These are phyloP conservation scores for Thymus mandschuricus DNA, from an alignment of 257 asterid genomes.

Conservation along the genomic window DNA sequence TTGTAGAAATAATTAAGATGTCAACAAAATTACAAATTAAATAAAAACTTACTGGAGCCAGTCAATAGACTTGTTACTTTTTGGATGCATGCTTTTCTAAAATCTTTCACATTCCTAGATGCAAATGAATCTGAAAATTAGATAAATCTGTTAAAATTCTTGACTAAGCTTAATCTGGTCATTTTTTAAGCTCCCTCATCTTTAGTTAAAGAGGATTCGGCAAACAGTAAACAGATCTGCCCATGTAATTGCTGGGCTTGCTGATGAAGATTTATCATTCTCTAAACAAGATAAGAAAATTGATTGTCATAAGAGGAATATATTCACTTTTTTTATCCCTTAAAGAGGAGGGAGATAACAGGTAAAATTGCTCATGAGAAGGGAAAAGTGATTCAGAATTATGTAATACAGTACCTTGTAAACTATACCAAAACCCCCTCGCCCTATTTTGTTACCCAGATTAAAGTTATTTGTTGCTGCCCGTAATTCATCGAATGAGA, in stretches of 20 bases:
- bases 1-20: constrained; percentile 16
- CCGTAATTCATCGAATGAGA: constrained; percentile 64
- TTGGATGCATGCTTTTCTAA: background rate
- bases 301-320: background rate
- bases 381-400: constrained; percentile 15
- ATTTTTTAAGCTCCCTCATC: background rate
- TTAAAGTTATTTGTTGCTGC: constrained; percentile 72
- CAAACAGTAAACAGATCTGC: no score
- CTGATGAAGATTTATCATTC: no score
- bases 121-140: constrained; percentile 1
- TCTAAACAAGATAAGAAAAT: no score
- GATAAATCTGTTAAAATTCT: background rate
- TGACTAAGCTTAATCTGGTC: background rate
- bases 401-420: constrained; percentile 80
- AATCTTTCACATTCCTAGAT: background rate
- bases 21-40: background rate
- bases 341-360: background rate
- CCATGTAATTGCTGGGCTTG: no score
- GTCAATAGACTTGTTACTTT: background rate
- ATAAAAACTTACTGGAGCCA: constrained; percentile 8
- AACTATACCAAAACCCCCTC: constrained; percentile 95
- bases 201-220: background rate
- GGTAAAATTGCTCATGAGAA: constrained; percentile 4
- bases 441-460: constrained; percentile 65
- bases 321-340: no score